Conservation (phyloP, 2,329 filamentous ascomycete species). For the Xylariales sp. region DNA sequence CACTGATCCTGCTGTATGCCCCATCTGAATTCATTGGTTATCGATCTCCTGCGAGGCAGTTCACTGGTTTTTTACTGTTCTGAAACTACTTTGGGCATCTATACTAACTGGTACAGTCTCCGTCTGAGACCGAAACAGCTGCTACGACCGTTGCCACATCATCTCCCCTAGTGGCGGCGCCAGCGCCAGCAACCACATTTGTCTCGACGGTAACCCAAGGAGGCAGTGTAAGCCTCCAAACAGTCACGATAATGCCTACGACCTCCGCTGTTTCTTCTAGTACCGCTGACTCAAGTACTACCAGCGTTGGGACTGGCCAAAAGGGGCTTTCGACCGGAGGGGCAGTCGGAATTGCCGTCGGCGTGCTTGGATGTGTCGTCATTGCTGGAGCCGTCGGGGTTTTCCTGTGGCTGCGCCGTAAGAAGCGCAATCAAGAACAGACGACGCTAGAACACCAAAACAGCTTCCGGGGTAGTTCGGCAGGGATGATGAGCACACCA, state of each 20-base stretch:
- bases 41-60: constrained; percentile 10
- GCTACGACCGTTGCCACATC: constrained; percentile 16
- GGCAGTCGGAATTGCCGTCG: constrained; percentile 25
- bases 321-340: constrained; percentile 19
- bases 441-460: constrained; percentile 39
- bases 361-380: constrained; percentile 22
- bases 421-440: constrained; percentile 38
- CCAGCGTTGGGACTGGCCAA: constrained; percentile 12
- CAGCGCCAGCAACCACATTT: constrained; percentile 30
- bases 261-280: constrained; percentile 18
- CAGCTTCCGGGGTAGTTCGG: constrained; percentile 46
- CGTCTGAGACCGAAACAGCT: constrained; percentile 10
- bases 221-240: constrained; percentile 42
- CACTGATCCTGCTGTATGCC: constrained; percentile 24
- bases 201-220: constrained; percentile 49
- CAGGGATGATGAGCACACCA: constrained; percentile 40
- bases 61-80: too few species aligned
- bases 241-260: constrained; percentile 49
- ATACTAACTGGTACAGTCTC: background rate
- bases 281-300: constrained; percentile 4
- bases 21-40: constrained; percentile 13
- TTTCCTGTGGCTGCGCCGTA: constrained; percentile 41
- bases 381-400: constrained; percentile 25
- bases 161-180: too few species aligned
- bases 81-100: too few species aligned